Conservation (phyloP, 257 asterid species). For the Galeopsis tetrahit region DNA sequence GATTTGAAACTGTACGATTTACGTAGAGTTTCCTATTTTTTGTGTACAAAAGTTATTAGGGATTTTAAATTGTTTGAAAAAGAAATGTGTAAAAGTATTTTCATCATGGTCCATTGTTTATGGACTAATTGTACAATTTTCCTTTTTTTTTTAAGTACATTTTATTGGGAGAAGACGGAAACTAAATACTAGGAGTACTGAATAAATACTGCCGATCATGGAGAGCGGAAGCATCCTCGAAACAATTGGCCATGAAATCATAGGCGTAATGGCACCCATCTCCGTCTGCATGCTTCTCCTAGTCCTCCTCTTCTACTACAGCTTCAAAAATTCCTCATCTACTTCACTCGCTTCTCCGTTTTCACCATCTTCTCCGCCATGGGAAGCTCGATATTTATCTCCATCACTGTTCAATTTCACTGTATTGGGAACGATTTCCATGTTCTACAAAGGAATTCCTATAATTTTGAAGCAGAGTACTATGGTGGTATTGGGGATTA, state of each 20-base stretch:
- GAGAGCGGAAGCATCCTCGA: conserved; percentile 81
- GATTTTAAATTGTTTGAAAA: too few relatives aligned
- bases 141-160: too few relatives aligned
- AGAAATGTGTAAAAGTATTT: too few relatives aligned
- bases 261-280: conserved; percentile 94
- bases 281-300: conserved; percentile 94
- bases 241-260: conserved; percentile 76
- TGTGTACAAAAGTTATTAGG: too few relatives aligned
- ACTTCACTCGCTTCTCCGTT: conserved; percentile 86
- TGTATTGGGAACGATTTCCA: conserved; percentile 72
- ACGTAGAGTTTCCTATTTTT: too few relatives aligned
- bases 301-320: conserved; percentile 88
- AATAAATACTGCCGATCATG: conserved; percentile 51
- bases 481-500: conserved; percentile 80
- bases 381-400: conserved; percentile 81
- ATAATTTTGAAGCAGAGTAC: conserved; percentile 76
- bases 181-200: too few relatives aligned
- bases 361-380: conserved; percentile 67
- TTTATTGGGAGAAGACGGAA: too few relatives aligned
- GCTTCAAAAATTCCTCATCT: conserved; percentile 71
- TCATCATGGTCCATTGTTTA: too few relatives aligned
- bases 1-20: too few relatives aligned
- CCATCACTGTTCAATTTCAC: conserved; percentile 74
- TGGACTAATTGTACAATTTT: too few relatives aligned
- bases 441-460: conserved; percentile 75